Evolutionary conservation across 768 basidiomycete genomes (phyloP).

Genomic region (Rhizopogon vulgaris): DNA sequence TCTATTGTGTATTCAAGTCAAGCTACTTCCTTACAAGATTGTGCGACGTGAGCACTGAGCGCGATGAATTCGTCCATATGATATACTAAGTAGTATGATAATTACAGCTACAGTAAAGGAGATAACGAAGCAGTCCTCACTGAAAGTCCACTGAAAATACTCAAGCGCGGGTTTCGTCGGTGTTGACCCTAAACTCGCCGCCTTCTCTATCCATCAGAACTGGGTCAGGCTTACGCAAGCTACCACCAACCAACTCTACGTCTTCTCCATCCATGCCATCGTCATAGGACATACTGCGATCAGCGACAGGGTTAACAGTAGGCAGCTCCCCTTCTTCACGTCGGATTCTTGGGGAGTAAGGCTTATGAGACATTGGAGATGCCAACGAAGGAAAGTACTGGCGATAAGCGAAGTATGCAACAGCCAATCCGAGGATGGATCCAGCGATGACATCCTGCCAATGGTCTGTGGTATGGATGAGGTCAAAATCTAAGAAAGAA

Average conservation of each 20-base stretch:
- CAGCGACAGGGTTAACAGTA: constrained; percentile 15
- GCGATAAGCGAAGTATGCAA: constrained; percentile 73
- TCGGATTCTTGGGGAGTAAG: constrained; percentile 62
- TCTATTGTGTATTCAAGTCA: too few relatives aligned
- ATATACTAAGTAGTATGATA: too few relatives aligned
- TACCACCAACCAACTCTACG: constrained; percentile 19
- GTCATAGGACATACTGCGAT: constrained; percentile 6
- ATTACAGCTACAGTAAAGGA: too few relatives aligned
- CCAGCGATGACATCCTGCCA: constrained; percentile 90
- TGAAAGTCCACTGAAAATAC: not conserved
- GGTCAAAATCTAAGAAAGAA: constrained; percentile 1
- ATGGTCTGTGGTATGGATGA: constrained; percentile 50
- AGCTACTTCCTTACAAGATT: too few relatives aligned
- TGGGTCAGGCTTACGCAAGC: constrained; percentile 8
- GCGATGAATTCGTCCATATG: too few relatives aligned
- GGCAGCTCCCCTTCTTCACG: constrained; percentile 40
- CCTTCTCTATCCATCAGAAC: constrained; percentile 21
- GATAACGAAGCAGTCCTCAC: not conserved
- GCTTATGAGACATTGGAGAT: constrained; percentile 58
- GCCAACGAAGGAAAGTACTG: constrained; percentile 79
- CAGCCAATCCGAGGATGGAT: constrained; percentile 60
- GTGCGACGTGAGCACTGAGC: too few relatives aligned
- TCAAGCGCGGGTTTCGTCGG: constrained; percentile 10
- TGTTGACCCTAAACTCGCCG: constrained; percentile 19
- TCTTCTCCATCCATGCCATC: constrained; percentile 17